Percentiles rank a stretch among this genome's conserved stretches.
These are phyloP conservation scores for Cyberlindnera euphorbiiphila DNA, from an alignment of 805 yeast species.

Conservation along the genomic window DNA sequence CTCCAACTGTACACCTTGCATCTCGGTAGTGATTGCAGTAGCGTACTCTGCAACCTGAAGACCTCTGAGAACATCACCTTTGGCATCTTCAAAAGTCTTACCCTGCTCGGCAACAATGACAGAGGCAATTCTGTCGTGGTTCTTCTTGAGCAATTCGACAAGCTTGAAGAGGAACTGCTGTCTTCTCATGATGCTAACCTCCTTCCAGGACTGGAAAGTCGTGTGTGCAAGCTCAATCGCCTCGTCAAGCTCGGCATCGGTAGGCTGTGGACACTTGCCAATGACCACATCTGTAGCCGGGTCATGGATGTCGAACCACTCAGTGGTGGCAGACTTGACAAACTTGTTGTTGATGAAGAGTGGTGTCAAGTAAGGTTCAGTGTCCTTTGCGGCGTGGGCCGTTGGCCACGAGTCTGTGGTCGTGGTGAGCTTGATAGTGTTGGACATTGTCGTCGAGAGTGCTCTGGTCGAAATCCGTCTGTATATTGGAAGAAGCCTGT, in stretches of 20 bases:
- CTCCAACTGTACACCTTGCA: slow-evolving; percentile 60
- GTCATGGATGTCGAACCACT: slow-evolving; percentile 67
- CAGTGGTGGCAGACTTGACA: slow-evolving; percentile 41
- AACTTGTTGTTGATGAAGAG: slow-evolving; percentile 44
- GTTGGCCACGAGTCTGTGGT: slow-evolving; percentile 38
- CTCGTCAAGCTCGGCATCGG: slow-evolving; percentile 55
- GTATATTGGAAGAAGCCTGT: too few relatives aligned
- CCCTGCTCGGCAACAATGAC: slow-evolving; percentile 69
- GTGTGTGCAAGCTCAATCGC: slow-evolving; percentile 63
- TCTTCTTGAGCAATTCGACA: slow-evolving; percentile 57
- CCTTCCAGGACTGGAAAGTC: slow-evolving; percentile 43
- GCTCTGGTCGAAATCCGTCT: not conserved
- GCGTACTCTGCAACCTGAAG: slow-evolving; percentile 78
- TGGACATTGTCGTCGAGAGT: slow-evolving; percentile 5
- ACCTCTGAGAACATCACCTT: slow-evolving; percentile 72
- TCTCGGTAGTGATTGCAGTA: slow-evolving; percentile 58
- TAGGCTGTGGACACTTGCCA: slow-evolving; percentile 65
- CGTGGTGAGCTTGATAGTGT: slow-evolving; percentile 28
- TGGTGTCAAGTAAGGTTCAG: slow-evolving; percentile 48
- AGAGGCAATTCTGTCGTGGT: slow-evolving; percentile 66
- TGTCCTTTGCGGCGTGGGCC: slow-evolving; percentile 32
- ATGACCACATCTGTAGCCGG: slow-evolving; percentile 69
- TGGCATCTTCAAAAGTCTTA: slow-evolving; percentile 70
- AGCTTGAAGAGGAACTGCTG: slow-evolving; percentile 67
- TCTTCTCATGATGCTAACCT: slow-evolving; percentile 41